These are phyloP conservation scores for Papiliotrema terrestris DNA, from an alignment of 1,284 basidiomycete species.

Conservation along the genomic window DNA sequence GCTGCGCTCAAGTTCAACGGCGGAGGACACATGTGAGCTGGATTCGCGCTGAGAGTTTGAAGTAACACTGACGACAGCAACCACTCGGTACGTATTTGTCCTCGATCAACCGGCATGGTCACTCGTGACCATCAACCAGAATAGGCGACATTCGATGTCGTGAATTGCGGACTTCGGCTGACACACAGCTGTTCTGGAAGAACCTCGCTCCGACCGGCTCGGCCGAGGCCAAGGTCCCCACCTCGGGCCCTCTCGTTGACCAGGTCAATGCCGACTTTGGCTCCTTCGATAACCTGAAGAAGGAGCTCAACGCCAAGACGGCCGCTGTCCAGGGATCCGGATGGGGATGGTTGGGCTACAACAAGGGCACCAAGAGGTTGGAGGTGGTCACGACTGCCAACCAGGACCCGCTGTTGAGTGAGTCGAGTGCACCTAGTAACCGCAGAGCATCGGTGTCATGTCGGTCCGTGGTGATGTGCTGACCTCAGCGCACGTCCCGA, in stretches of 20 bases:
- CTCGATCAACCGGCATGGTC: no score
- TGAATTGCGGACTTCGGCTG: no score
- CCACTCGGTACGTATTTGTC: conserved; percentile 37
- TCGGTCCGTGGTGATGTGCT: no score
- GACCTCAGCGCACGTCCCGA: conserved; percentile 67
- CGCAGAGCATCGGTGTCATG: background rate
- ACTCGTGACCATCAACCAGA: no score
- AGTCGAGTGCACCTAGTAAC: conserved; percentile 11
- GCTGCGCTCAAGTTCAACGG: conserved; percentile 87
- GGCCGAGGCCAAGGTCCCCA: conserved; percentile 59
- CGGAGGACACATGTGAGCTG: conserved; percentile 61
- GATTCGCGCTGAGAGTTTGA: background rate
- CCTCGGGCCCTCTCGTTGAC: conserved; percentile 69
- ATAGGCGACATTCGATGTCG: no score
- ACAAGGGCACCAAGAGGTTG: conserved; percentile 66
- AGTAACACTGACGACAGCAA: conserved; percentile 21
- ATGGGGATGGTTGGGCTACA: conserved; percentile 96
- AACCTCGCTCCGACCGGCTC: conserved; percentile 73
- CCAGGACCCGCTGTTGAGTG: conserved; percentile 85
- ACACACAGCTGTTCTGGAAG: conserved; percentile 90
- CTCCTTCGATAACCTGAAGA: conserved; percentile 68
- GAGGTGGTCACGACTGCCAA: conserved; percentile 90
- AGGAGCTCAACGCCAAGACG: conserved; percentile 81
- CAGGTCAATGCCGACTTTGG: conserved; percentile 84
- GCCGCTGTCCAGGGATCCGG: conserved; percentile 94